Base-by-base conservation (phyloP, 208 protist species). In the Acanthamoeba castellanii region DNA sequence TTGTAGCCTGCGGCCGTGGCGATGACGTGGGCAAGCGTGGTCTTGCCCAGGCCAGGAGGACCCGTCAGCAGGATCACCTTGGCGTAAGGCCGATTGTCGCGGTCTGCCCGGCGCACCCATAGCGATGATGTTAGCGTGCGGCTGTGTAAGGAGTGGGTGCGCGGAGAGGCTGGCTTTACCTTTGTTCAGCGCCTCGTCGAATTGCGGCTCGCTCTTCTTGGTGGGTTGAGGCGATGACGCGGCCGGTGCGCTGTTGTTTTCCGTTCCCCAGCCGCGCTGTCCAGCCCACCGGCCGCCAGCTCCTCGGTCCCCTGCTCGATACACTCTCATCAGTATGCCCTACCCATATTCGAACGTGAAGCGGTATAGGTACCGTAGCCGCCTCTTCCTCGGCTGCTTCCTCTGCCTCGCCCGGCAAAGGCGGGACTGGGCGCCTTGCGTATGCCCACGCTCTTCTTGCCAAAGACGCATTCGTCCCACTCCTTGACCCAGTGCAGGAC, bases 41-140 rank as follows among this genome's bases (percentile, higher is more conserved):
- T 99, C 96, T 99, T 99, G 30, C 99, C 99, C 18, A 99, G 95
- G 32, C 99, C 99, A 0, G 99, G 99, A 30, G 99, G 98, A 1
- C 99, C 99, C 0, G 97, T 97, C 20, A 99, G 94, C 70, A 99
- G 59, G 61, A 98, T 88, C 34, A 96, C 66, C 52, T 95, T 89
- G 14, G 55, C 68, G 57, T 94, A n/a, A 22, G 76, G 87, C 18
- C 90, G 8, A n/a, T 72, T 91, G 37, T 96, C 95, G 16, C 18
- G 57, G 20, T 64, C 57, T 64, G 57, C 1, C 7, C 14, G 57
- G 16, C 7, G 6, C 32, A 64, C 20, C 14, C 22, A 18, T n/a
- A 25, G 57, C 20, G 22, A 20, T 27, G 57, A 6, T 57, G 52
- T 57, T 13, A 20, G 52, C 14, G 52, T 57, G 52, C 18, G 52